Conservation (phyloP, 225 moss, liverwort and hornwort species). For the Lunularia cruciata region DNA sequence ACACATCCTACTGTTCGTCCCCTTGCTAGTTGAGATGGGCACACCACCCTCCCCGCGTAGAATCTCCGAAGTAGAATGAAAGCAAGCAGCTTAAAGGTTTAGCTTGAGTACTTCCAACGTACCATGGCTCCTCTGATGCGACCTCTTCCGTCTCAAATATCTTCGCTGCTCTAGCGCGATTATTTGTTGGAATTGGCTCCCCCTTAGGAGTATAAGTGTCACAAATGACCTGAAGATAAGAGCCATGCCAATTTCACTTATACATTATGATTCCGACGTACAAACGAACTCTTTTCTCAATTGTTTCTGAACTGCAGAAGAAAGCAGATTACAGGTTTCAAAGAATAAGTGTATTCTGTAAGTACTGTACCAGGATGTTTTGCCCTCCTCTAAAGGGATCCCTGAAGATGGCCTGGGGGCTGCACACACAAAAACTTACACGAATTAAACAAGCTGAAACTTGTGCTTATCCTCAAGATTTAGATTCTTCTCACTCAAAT, state of each 20-base stretch:
- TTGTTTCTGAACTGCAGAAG: background rate
- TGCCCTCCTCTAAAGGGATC: conserved; percentile 55
- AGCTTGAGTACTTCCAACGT: background rate
- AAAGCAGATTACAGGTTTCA: background rate
- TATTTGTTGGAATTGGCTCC: conserved; percentile 42
- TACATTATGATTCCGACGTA: background rate
- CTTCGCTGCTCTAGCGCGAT: conserved; percentile 35
- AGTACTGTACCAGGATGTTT: conserved; percentile 49
- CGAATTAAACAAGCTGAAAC: no score
- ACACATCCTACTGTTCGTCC: no score
- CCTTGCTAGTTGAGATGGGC: no score
- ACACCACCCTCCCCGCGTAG: no score
- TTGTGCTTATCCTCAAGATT: no score
- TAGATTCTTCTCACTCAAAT: no score
- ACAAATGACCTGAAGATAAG: conserved; percentile 39
- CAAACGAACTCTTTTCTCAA: no score
- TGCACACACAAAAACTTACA: no score
- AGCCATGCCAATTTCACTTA: background rate
- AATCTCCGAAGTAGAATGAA: no score
- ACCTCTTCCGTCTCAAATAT: conserved; percentile 38
- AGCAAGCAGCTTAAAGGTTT: no score
- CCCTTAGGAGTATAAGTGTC: conserved; percentile 51
- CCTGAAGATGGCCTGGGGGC: conserved; percentile 51
- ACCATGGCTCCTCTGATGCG: conserved; percentile 43
- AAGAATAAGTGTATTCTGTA: background rate